These are phyloP conservation scores for Clonostachys chloroleuca DNA, from an alignment of 2,329 filamentous ascomycete species.

Conservation along the genomic window DNA sequence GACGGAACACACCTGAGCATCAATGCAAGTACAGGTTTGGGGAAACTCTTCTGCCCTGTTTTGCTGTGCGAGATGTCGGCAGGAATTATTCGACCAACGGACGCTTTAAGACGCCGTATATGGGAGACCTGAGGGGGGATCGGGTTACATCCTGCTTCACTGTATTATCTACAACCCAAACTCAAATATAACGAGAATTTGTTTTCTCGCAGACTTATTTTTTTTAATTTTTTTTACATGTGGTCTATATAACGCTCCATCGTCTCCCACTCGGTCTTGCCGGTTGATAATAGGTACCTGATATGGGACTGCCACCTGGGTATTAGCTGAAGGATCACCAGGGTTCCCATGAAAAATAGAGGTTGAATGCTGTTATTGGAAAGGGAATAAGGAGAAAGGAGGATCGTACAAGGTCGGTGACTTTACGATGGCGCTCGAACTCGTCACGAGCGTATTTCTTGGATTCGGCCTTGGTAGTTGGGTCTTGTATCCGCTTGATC, in stretches of 20 bases:
- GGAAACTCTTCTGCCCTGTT: too few relatives aligned
- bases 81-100: too few relatives aligned
- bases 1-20: too few relatives aligned
- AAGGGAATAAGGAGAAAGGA: not conserved
- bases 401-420: constrained; percentile 48
- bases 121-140: too few relatives aligned
- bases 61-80: too few relatives aligned
- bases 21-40: too few relatives aligned
- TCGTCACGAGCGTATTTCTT: constrained; percentile 53
- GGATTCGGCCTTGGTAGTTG: constrained; percentile 48
- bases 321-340: not conserved
- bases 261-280: constrained; percentile 61
- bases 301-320: constrained; percentile 43
- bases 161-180: too few relatives aligned
- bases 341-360: not conserved
- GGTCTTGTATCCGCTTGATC: constrained; percentile 46
- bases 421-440: constrained; percentile 53
- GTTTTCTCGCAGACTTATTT: not conserved
- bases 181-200: too few relatives aligned
- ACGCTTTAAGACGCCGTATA: too few relatives aligned
- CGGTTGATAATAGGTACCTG: constrained; percentile 58
- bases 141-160: too few relatives aligned
- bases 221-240: constrained; percentile 22
- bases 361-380: not conserved
- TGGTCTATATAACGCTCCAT: constrained; percentile 44